These are phyloP conservation scores for Adansonia madagascariensis DNA, from an alignment of 441 rosid species.

Conservation along the genomic window DNA sequence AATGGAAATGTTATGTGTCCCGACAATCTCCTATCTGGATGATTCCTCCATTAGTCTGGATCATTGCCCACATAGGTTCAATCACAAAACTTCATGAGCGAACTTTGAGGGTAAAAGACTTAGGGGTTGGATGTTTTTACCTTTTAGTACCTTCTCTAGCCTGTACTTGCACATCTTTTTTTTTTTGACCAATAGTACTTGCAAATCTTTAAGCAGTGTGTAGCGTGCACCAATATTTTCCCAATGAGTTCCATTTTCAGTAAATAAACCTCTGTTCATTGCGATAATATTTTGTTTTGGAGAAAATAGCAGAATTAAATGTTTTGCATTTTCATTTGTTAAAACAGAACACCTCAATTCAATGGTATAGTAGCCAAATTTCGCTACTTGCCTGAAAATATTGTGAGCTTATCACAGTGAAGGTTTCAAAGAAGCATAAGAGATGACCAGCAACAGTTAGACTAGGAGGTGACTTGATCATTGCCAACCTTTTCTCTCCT, in stretches of 20 bases:
- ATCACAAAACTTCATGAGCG: constrained; percentile 6
- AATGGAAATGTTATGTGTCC: background rate
- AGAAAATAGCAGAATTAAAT: background rate
- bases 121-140: background rate
- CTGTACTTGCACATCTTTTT: too few relatives aligned
- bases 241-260: background rate
- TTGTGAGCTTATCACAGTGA: background rate
- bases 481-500: background rate
- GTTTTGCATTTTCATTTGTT: background rate
- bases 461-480: background rate
- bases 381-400: background rate
- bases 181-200: too few relatives aligned
- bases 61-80: background rate
- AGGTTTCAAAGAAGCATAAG: background rate
- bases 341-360: background rate
- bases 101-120: background rate
- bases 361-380: background rate
- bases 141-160: too few relatives aligned
- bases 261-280: background rate
- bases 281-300: background rate
- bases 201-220: constrained; percentile 12
- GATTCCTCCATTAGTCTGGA: background rate
- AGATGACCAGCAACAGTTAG: background rate
- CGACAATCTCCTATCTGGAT: background rate
- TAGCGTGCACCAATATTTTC: background rate